Evolutionary conservation across 768 basidiomycete species (phyloP).

Genomic region (Tulasnella sp.): DNA sequence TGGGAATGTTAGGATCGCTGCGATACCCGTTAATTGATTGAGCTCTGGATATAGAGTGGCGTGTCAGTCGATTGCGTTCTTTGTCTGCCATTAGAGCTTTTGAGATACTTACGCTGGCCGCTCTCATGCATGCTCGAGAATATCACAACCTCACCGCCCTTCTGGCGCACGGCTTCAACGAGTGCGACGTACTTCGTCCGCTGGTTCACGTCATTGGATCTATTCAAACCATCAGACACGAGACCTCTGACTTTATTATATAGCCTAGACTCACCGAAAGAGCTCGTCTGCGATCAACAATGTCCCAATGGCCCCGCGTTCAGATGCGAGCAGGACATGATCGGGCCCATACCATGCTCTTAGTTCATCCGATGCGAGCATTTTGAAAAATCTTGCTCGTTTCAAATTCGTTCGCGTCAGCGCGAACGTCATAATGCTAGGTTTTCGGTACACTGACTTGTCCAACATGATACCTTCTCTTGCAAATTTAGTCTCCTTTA

Average conservation of each 20-base stretch:
- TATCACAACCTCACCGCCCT: slow-evolving; percentile 87
- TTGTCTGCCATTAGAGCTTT: neutral
- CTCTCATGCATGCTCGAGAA: slow-evolving; percentile 99
- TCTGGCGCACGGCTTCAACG: slow-evolving; percentile 79
- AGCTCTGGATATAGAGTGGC: slow-evolving; percentile 57
- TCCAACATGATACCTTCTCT: slow-evolving; percentile 86
- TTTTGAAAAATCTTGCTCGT: slow-evolving; percentile 90
- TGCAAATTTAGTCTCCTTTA: slow-evolving; percentile 95
- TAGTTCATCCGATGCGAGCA: slow-evolving; percentile 88
- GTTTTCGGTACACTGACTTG: slow-evolving; percentile 37
- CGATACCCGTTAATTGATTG: slow-evolving; percentile 91
- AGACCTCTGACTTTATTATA: neutral
- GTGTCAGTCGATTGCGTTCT: slow-evolving; percentile 2
- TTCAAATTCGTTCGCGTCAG: neutral
- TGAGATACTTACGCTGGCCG: slow-evolving; percentile 72
- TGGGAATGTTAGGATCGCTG: slow-evolving; percentile 92
- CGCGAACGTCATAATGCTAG: neutral
- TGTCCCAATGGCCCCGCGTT: slow-evolving; percentile 88
- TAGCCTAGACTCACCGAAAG: slow-evolving; percentile 55
- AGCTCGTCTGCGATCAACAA: slow-evolving; percentile 90
- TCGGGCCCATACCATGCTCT: slow-evolving; percentile 98
- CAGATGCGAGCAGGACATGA: slow-evolving; percentile 84
- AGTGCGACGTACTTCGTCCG: slow-evolving; percentile 78
- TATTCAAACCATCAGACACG: slow-evolving; percentile 26
- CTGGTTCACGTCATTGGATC: slow-evolving; percentile 65